These are phyloP conservation scores for Malania oleifera DNA, from an alignment of 164 flowering plant genomes.

Conservation along the genomic window DNA sequence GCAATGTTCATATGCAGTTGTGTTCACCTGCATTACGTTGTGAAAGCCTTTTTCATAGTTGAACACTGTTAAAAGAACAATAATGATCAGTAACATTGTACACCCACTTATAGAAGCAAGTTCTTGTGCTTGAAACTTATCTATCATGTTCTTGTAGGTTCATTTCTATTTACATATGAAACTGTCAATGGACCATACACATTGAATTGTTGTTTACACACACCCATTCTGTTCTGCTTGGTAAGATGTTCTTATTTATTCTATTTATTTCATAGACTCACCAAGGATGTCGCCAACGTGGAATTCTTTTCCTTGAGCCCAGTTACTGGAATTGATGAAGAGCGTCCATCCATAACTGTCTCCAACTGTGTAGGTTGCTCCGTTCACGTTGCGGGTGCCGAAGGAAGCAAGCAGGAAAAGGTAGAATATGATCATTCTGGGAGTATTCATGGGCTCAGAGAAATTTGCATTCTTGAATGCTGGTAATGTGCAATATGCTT, in stretches of 20 bases:
- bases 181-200: too few species aligned
- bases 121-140: too few species aligned
- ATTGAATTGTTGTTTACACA: too few species aligned
- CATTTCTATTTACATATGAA: too few species aligned
- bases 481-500: too few species aligned
- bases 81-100: background rate
- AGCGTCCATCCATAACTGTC: conserved; percentile 16
- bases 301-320: conserved; percentile 18
- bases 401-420: conserved; percentile 6
- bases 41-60: conserved; percentile 18
- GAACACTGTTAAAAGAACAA: conserved; percentile 17
- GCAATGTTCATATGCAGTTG: conserved; percentile 22
- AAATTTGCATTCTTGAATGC: too few species aligned
- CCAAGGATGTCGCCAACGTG: conserved; percentile 21
- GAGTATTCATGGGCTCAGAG: too few species aligned
- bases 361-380: conserved; percentile 17
- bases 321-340: conserved; percentile 7
- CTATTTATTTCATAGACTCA: background rate
- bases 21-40: conserved; percentile 25
- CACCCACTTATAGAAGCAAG: too few species aligned
- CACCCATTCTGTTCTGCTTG: background rate
- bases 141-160: too few species aligned
- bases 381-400: background rate
- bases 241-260: background rate
- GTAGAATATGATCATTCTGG: too few species aligned